Evolutionary conservation across 2,329 filamentous ascomycete genomes (phyloP), one percentile per base, ranked within the genome.

Genomic region (Aschersonia sp.): DNA sequence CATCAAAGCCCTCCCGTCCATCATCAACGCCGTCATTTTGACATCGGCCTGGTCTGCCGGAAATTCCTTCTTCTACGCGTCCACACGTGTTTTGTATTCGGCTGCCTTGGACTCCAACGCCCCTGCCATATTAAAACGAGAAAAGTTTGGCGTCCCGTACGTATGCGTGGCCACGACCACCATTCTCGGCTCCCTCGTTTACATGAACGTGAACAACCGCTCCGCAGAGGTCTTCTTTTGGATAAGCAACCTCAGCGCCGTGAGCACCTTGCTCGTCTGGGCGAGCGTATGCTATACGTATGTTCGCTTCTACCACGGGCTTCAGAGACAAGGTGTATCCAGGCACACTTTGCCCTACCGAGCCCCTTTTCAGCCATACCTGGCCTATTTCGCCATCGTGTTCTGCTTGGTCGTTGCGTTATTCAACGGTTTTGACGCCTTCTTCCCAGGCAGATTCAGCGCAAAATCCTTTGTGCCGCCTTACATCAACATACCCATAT

Each of bases 401-500:
- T 79, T 76, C 48, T 84, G 80, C 31, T 35, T 30, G 45, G n/a
- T 31, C 40, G 81, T 89, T 66, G 77, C 80, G 1, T 71, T 88
- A 51, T 82, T 87, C 40, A 81, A 83, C 43, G 84, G 84, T 0
- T 89, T 86, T 53, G 73, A 81, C 2, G 80, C 85, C 4, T 89
- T 89, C 58, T 70, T 86, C 50, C 78, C 80, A 0, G 65, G 71
- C 10, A 59, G 61, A 35, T 69, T 67, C 42, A 62, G 62, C 46
- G 64, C 62, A 29, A 65, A 62, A 55, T 62, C 62, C 1, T 89
- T 88, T 59, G 64, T 88, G 46, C 83, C 84, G 55, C 66, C 68
- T 0, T 87, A 87, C 57, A 77, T 82, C 51, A 83, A 84, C 65
- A 76, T 87, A 35, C 78, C 77, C 4, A 70, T 87, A 35, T 85